Percentiles rank a stretch among this genome's conserved stretches.
phyloP scores from a whole-genome alignment of 1,284 basidiomycete species.

The Ustilago nuda region DNA sequence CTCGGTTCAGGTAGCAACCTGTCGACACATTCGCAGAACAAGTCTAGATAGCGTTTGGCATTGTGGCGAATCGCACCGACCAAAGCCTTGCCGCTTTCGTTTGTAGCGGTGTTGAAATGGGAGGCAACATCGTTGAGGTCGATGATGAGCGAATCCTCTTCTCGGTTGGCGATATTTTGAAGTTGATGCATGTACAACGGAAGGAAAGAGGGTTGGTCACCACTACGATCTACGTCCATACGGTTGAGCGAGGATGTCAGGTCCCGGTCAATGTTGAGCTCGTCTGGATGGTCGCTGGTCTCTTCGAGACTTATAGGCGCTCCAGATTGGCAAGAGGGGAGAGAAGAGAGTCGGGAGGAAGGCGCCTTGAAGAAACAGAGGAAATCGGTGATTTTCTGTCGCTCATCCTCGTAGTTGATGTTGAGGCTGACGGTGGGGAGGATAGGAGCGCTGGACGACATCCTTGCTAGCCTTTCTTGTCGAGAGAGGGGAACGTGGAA shows the following conservation, averaged over 20 bases:
- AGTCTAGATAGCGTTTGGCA: constrained; percentile 86
- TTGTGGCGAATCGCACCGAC: constrained; percentile 77
- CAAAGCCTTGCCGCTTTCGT: constrained; percentile 43
- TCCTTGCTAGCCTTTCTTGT: not conserved
- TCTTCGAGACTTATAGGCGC: constrained; percentile 30
- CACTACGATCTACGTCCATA: constrained; percentile 38
- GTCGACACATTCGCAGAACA: constrained; percentile 93
- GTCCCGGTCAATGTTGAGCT: constrained; percentile 32
- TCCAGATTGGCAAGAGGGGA: constrained; percentile 17
- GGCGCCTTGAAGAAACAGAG: constrained; percentile 61
- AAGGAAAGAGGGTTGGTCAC: constrained; percentile 19
- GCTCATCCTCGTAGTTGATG: constrained; percentile 73
- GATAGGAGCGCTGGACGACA: constrained; percentile 50
- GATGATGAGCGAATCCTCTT: constrained; percentile 84
- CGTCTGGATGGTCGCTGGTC: constrained; percentile 29
- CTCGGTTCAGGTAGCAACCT: constrained; percentile 77
- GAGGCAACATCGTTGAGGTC: constrained; percentile 83
- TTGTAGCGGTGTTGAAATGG: constrained; percentile 37
- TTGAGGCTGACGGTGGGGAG: constrained; percentile 73
- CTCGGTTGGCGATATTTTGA: constrained; percentile 92
- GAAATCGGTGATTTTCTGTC: constrained; percentile 65
- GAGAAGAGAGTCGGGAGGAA: constrained; percentile 36
- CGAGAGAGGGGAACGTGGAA: not conserved
- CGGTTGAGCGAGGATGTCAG: constrained; percentile 33
- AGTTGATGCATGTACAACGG: constrained; percentile 91